Base-by-base conservation (phyloP, 345 rosid species). In the Trapa incisa region DNA sequence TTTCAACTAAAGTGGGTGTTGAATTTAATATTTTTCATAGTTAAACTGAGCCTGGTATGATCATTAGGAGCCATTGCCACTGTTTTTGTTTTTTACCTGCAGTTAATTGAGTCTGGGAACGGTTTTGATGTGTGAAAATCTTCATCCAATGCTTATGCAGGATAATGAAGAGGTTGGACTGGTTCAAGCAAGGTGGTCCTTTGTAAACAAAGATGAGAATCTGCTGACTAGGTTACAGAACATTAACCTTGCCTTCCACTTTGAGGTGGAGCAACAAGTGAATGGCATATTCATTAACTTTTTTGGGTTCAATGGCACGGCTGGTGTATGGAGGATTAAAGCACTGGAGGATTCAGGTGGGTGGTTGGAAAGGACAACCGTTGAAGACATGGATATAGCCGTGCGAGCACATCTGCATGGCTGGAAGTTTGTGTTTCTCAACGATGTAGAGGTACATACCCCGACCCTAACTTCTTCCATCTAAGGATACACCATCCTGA, bases 251-350 rank as follows among this genome's bases (percentile, higher is more conserved):
- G 77, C 84, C n/a, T 84, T 86, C 65, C 92, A 86, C 75, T 86
- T 86, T n/a, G 92, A 86, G 72, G 92, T 86, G 17, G 92, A 86
- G 72, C 92, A 86, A 80, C 92, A 86, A 65, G 92, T 86, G 39
- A 86, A 86, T 70, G 83, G 92, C 48, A 73, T 79, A 3, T 84
- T 86, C 68, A 67, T 82, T 14, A 81, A 86, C 71, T 86, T 86
- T 76, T 86, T 86, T 67, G 92, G 92, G 71, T 86, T 86, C 70
- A 86, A 86, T 72, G 92, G 92, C 67, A 86, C 89, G 16, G 92
- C 92, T 60, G 92, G 92, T 29, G 81, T 82, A 37, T 82, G 86
- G 86, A 79, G 86, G 70, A 79, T 82, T 58, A 82, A 79, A 80
- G 83, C 86, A 38, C 68, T 82, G 69, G 86, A 79, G 71, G 81